A percentile compares a stretch with the other conserved stretches of the same genome.
Evolutionary conservation across 768 basidiomycete genomes (phyloP).

Genomic region (Tulasnella sp.): DNA sequence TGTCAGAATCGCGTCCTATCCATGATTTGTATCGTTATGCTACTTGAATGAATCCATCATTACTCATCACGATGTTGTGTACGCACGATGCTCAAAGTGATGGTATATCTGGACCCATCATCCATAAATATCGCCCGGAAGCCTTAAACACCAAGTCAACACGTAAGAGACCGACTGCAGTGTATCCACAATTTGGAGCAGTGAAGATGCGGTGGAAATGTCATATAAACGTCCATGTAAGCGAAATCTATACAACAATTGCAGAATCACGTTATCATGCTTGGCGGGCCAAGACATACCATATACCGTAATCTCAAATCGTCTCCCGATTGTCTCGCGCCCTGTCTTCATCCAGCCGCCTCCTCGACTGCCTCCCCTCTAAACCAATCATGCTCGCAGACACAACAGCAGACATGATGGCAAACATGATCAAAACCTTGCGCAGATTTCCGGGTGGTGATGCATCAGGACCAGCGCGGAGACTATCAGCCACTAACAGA

Average conservation of each 20-base stretch:
- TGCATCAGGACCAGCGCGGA: conserved; percentile 39
- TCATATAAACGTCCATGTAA: neutral
- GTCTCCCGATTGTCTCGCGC: neutral
- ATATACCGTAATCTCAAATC: no score
- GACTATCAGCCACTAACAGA: neutral
- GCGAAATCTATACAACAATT: neutral
- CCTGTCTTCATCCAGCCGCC: conserved; percentile 51
- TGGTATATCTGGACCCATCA: no score
- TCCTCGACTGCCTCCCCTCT: conserved; percentile 51
- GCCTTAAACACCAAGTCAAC: no score
- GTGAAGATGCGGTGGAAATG: neutral
- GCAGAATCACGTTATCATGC: neutral
- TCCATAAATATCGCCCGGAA: no score
- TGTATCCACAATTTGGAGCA: neutral
- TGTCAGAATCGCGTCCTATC: neutral
- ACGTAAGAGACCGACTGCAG: neutral
- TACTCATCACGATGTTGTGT: neutral
- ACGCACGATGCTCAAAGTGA: no score
- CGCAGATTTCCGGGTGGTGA: conserved; percentile 67
- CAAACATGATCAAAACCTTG: conserved; percentile 56
- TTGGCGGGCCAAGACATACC: neutral
- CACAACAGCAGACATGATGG: conserved; percentile 35
- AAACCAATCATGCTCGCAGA: conserved; percentile 40
- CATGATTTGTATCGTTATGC: neutral
- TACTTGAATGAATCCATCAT: neutral